These are phyloP conservation scores for Exophiala sideris DNA, from an alignment of 2,329 filamentous ascomycete genomes.

Conservation along the genomic window DNA sequence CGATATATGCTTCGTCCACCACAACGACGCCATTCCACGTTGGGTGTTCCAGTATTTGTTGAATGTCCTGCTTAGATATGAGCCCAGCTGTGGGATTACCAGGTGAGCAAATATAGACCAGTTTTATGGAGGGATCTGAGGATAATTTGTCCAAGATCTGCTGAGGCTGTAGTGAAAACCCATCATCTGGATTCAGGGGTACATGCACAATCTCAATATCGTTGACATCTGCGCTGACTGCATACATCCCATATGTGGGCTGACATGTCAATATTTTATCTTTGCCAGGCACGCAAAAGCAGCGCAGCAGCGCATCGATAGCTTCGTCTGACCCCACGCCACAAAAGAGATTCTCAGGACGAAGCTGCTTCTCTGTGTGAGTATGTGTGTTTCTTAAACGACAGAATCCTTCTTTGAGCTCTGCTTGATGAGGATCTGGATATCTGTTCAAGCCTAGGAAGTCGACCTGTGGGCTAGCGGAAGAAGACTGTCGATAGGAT, in stretches of 20 bases:
- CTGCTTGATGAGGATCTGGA: constrained; percentile 88
- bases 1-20: constrained; percentile 93
- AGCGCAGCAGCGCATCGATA: constrained; percentile 88
- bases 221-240: constrained; percentile 90
- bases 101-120: constrained; percentile 89
- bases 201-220: constrained; percentile 82
- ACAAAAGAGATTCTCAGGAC: constrained; percentile 82
- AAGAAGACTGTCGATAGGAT: constrained; percentile 36
- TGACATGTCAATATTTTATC: constrained; percentile 94
- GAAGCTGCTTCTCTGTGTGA: constrained; percentile 71
- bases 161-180: constrained; percentile 70
- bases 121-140: constrained; percentile 67
- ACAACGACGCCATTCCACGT: constrained; percentile 95
- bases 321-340: constrained; percentile 96
- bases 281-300: constrained; percentile 81
- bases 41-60: constrained; percentile 72
- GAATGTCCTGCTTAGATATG: constrained; percentile 71
- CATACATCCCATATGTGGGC: constrained; percentile 98
- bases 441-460: constrained; percentile 85
- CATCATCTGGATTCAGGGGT: constrained; percentile 69
- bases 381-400: constrained; percentile 78
- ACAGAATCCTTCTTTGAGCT: constrained; percentile 84
- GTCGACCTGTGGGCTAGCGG: constrained; percentile 61
- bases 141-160: constrained; percentile 66
- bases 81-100: constrained; percentile 88